Conservation (phyloP, 176 grass and related monocot species). For the Oryza glaberrima region DNA sequence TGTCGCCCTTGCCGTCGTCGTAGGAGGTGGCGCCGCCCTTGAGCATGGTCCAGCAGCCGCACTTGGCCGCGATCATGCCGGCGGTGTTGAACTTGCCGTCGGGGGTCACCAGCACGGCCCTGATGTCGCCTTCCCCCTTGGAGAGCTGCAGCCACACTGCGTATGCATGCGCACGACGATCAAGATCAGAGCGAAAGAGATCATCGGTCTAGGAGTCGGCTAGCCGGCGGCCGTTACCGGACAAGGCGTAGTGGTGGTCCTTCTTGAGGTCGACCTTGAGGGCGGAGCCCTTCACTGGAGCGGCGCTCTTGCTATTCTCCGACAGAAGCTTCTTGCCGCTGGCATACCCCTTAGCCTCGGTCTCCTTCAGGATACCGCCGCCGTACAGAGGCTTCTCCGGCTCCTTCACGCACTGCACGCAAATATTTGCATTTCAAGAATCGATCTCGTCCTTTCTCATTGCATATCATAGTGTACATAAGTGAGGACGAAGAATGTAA, state of each 20-base stretch:
- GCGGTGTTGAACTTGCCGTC: conserved; percentile 50
- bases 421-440: neutral
- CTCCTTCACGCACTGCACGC: conserved; percentile 57
- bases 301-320: conserved; percentile 12
- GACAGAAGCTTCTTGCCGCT: conserved; percentile 45
- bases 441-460: neutral
- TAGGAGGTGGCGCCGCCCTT: conserved; percentile 76
- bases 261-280: conserved; percentile 65
- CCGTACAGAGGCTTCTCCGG: conserved; percentile 59
- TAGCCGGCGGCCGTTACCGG: conserved; percentile 34
- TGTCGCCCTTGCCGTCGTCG: conserved; percentile 46
- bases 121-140: conserved; percentile 53
- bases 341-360: conserved; percentile 7
- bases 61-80: conserved; percentile 43
- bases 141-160: conserved; percentile 68
- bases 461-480: neutral
- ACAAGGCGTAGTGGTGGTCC: conserved; percentile 58
- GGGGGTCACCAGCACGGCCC: conserved; percentile 52
- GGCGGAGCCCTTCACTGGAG: conserved; percentile 41
- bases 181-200: neutral
- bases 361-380: conserved; percentile 60
- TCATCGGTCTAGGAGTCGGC: neutral
- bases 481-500: neutral
- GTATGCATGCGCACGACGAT: conserved; percentile 23
- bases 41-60: conserved; percentile 75